Evolutionary conservation across 345 rosid species (phyloP), one percentile per base, ranked within the genome.

Genomic region (Gossypium rotundifolium): DNA sequence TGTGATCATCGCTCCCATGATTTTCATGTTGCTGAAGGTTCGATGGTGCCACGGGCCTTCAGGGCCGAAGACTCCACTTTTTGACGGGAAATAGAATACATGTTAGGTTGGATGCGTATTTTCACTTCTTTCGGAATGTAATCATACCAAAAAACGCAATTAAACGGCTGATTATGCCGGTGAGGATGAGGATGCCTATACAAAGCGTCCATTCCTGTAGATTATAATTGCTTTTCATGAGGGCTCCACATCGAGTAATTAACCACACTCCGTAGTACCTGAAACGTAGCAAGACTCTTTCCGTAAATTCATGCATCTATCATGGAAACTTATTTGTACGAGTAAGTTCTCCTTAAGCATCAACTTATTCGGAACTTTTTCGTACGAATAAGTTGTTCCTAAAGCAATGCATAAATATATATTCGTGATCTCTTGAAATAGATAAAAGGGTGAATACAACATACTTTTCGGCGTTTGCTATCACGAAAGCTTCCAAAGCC

Each of bases 181-280:
- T 81, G 59, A 88, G 78, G 46, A 88, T 44, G 60, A 90, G 91
- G 74, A 90, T 77, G 80, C 76, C 20, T 74, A 90, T 79, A 77
- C 94, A 89, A 9, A 88, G 74, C 69, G 52, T 79, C 93, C 92
- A 89, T 17, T 83, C 69, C 17, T 88, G 81, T 51, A 94, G 86
- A 77, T 82, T 76, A 68, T 92, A 92, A 42, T 94, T 90, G 22
- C 69, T 79, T 79, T 86, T 78, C 86, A 73, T 66, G 1, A 94
- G 86, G 14, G 85, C 75, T 42, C 91, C 93, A 7, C 96, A 94
- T 7, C 98, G 87, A 29, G 97, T 89, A 70, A 94, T 88, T 81
- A 92, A 77, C 98, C 98, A 92, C 62, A 94, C 94, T 69, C 97
- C 96, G 17, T 88, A 80, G 81, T 89, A 94, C 93, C 97, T 94